Conservation (phyloP, 805 yeast genomes). For the Ogataea naganishii region DNA sequence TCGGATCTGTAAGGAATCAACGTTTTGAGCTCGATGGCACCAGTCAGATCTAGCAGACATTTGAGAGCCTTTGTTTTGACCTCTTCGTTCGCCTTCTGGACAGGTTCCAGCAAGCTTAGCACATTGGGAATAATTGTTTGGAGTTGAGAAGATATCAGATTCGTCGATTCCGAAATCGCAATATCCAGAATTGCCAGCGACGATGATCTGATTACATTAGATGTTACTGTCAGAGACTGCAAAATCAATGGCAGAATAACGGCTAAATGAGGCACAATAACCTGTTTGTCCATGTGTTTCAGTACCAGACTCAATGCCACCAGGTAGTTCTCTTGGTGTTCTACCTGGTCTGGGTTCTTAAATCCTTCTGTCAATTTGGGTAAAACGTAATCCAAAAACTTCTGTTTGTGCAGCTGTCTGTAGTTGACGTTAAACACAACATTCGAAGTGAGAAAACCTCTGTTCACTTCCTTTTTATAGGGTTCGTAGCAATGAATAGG, state of each 20-base stretch:
- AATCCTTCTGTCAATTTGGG: constrained; percentile 46
- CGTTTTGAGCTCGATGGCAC: constrained; percentile 27
- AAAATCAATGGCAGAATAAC: constrained; percentile 64
- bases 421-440: constrained; percentile 46
- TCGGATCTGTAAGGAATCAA: constrained; percentile 43
- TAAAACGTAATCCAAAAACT: constrained; percentile 53
- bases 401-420: constrained; percentile 71
- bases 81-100: constrained; percentile 18
- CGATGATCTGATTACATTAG: constrained; percentile 14
- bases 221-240: constrained; percentile 37
- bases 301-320: constrained; percentile 61
- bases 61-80: constrained; percentile 51
- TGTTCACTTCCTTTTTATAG: constrained; percentile 19
- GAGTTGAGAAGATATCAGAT: constrained; percentile 43
- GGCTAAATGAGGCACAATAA: constrained; percentile 56
- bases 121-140: constrained; percentile 49
- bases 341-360: constrained; percentile 11
- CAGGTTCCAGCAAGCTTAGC: constrained; percentile 24
- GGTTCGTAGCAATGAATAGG: constrained; percentile 55
- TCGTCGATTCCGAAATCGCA: constrained; percentile 45
- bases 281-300: constrained; percentile 51
- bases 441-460: constrained; percentile 15
- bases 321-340: constrained; percentile 42
- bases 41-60: constrained; percentile 44
- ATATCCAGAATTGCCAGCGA: constrained; percentile 16